Evolutionary conservation across 2,329 filamentous ascomycete species (phyloP).

Genomic region (Aureobasidium subglaciale): DNA sequence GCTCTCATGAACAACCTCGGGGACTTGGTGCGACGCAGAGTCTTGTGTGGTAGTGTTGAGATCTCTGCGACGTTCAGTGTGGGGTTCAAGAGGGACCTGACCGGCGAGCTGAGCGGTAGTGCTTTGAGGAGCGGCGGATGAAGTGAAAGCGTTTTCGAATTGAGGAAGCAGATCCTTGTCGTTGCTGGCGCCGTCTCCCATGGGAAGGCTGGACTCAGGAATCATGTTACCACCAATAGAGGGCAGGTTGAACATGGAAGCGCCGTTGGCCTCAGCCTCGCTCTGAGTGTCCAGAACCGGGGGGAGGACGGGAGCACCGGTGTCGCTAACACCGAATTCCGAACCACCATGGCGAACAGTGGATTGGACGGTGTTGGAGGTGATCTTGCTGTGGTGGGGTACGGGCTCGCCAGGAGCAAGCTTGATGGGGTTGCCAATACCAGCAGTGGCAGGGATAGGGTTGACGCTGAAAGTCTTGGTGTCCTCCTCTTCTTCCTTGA

Average conservation of each 20-base stretch:
- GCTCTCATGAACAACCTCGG: constrained; percentile 63
- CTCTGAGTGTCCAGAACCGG: constrained; percentile 40
- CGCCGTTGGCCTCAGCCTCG: constrained; percentile 34
- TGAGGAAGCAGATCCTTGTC: constrained; percentile 24
- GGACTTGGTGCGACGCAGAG: no score
- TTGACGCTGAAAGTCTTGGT: constrained; percentile 47
- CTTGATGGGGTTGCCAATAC: constrained; percentile 66
- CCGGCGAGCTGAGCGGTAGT: constrained; percentile 42
- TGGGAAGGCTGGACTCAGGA: constrained; percentile 75
- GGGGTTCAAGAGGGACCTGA: constrained; percentile 39
- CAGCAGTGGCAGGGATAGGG: constrained; percentile 49
- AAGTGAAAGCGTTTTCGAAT: constrained; percentile 34
- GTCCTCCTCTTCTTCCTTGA: constrained; percentile 22
- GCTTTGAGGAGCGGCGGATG: constrained; percentile 37
- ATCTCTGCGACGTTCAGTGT: constrained; percentile 19
- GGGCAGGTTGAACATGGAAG: constrained; percentile 41
- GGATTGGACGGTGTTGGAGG: constrained; percentile 63
- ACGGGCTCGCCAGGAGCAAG: constrained; percentile 75
- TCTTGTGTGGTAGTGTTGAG: no score
- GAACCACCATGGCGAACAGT: constrained; percentile 64
- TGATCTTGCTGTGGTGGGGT: constrained; percentile 58
- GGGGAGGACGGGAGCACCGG: constrained; percentile 39
- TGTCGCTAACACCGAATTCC: constrained; percentile 77
- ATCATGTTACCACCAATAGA: constrained; percentile 55
- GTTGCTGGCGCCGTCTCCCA: constrained; percentile 44